Conservation (phyloP, 2,329 filamentous ascomycete genomes). For the Aspergillus alliaceus region DNA sequence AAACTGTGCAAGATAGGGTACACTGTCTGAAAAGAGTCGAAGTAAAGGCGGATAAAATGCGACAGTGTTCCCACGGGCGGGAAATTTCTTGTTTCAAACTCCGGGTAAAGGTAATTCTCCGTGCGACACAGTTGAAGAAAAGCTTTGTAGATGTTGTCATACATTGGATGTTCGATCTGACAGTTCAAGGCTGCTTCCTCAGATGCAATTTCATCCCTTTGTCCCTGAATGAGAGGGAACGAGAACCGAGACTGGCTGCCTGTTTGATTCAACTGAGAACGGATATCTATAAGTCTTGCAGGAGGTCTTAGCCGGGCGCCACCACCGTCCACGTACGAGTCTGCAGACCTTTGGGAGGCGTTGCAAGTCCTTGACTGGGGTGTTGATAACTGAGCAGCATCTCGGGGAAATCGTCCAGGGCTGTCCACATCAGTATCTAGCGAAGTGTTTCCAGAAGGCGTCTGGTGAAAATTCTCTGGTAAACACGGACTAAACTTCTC, state of each 20-base stretch:
- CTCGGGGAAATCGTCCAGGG: slow-evolving; percentile 19
- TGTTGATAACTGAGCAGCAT: slow-evolving; percentile 21
- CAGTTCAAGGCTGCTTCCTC: slow-evolving; percentile 9
- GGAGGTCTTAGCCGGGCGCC: slow-evolving; percentile 17
- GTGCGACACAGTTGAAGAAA: slow-evolving; percentile 34
- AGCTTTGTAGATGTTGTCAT: slow-evolving; percentile 29
- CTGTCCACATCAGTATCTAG: slow-evolving; percentile 19
- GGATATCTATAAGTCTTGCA: slow-evolving; percentile 8
- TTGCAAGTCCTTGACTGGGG: slow-evolving; percentile 18
- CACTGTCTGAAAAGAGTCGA: slow-evolving; percentile 39
- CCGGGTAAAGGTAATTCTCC: slow-evolving; percentile 28
- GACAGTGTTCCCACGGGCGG: slow-evolving; percentile 27
- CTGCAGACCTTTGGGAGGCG: slow-evolving; percentile 22
- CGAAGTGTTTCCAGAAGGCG: slow-evolving; percentile 20
- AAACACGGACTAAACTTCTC: slow-evolving; percentile 15
- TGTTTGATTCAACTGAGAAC: slow-evolving; percentile 12
- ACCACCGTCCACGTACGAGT: slow-evolving; percentile 30
- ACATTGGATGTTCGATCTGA: slow-evolving; percentile 24
- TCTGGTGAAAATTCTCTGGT: slow-evolving; percentile 19
- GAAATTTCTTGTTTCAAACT: slow-evolving; percentile 34
- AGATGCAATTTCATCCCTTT: slow-evolving; percentile 15
- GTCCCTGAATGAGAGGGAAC: slow-evolving; percentile 25
- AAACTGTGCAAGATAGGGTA: slow-evolving; percentile 43
- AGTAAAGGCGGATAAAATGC: slow-evolving; percentile 36
- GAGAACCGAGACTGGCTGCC: slow-evolving; percentile 16